Percentiles rank a stretch among this genome's conserved stretches.
Evolutionary conservation across 164 flowering plant genomes (phyloP).

Genomic region (Liriodendron chinense): DNA sequence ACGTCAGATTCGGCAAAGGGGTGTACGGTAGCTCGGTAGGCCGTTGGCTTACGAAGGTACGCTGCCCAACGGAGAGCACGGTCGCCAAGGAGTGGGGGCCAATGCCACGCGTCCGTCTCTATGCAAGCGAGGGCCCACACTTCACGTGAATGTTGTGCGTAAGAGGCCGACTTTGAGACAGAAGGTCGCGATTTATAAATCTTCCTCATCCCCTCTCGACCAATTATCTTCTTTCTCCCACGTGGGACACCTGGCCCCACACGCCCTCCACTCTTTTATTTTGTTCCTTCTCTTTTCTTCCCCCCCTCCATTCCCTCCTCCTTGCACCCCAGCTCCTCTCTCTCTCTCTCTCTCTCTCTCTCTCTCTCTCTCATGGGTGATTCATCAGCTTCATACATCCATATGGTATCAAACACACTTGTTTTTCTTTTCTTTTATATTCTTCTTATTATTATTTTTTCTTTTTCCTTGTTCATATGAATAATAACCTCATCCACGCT

Average conservation of each 20-base stretch:
- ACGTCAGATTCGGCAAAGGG: no score
- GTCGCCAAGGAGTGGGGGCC: neutral
- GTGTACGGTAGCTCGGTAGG: no score
- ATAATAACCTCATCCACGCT: no score
- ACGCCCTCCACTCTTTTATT: neutral
- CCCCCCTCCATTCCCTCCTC: neutral
- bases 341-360: neutral
- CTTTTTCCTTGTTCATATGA: neutral
- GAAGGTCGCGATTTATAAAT: constrained; percentile 15
- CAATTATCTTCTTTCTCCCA: constrained; percentile 49
- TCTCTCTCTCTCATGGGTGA: neutral
- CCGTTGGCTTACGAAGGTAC: neutral
- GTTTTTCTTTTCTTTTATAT: neutral
- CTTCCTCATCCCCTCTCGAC: constrained; percentile 47
- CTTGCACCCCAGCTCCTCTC: neutral
- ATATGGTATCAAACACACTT: neutral
- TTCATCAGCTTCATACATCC: constrained; percentile 14
- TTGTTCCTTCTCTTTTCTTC: neutral
- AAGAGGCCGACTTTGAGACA: constrained; percentile 14
- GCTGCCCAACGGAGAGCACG: neutral
- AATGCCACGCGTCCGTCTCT: neutral
- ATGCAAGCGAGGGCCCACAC: constrained; percentile 15
- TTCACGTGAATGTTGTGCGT: constrained; percentile 33
- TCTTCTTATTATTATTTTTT: neutral
- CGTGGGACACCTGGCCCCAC: constrained; percentile 54